Percentiles rank a stretch among this genome's conserved stretches.
phyloP scores from a whole-genome alignment of 805 yeast species.

The Pichia eremophila region DNA sequence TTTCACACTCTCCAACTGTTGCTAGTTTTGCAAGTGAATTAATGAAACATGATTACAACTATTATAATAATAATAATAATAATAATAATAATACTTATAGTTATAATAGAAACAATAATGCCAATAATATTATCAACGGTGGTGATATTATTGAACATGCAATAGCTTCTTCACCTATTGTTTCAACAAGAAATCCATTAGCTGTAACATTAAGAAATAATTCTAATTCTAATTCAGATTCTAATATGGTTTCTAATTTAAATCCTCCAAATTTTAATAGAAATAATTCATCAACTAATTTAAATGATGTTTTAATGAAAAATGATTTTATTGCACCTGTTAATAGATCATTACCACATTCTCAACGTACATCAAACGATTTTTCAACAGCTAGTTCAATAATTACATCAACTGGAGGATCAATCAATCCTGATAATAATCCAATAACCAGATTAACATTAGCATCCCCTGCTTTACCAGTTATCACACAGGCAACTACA shows the following conservation, averaged over 20 bases:
- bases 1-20: not conserved
- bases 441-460: conserved; percentile 22
- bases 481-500: conserved; percentile 29
- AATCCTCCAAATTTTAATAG: not conserved
- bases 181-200: not conserved
- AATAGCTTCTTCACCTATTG: not conserved
- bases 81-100: too few relatives aligned
- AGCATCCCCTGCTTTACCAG: conserved; percentile 28
- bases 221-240: not conserved
- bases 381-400: conserved; percentile 6
- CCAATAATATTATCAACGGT: too few relatives aligned
- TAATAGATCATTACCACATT: conserved; percentile 5
- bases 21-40: too few relatives aligned
- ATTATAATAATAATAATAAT: too few relatives aligned
- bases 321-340: not conserved
- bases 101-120: too few relatives aligned
- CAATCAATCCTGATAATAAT: conserved; percentile 12
- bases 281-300: not conserved
- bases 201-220: too few relatives aligned
- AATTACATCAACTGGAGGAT: not conserved
- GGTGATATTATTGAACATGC: too few relatives aligned
- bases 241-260: too few relatives aligned
- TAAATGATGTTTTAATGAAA: not conserved
- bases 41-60: too few relatives aligned
- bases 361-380: conserved; percentile 13